These are phyloP conservation scores for Xylaria telfairii DNA, from an alignment of 495 filamentous ascomycete species.

Conservation along the genomic window DNA sequence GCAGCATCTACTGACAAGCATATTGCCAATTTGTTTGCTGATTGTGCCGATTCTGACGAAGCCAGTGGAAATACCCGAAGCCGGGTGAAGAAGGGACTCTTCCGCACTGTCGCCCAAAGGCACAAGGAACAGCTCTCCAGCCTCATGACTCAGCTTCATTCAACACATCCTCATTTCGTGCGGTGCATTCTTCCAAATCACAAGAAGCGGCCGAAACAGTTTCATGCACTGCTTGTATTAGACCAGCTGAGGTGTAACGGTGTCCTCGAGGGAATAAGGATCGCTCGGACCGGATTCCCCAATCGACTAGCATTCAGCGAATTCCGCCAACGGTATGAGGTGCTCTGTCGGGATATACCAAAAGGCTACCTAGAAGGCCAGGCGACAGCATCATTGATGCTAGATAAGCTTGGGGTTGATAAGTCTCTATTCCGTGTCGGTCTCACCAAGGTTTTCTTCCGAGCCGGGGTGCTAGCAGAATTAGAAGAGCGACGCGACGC, in stretches of 20 bases:
- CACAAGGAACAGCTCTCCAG: constrained; percentile 97
- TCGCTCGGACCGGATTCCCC: constrained; percentile 97
- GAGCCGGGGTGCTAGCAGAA: constrained; percentile 94
- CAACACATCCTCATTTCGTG: constrained; percentile 97
- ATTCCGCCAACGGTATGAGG: constrained; percentile 95
- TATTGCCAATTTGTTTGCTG: constrained; percentile 82
- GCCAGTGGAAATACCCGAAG: constrained; percentile 68
- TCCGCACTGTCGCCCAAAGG: constrained; percentile 94
- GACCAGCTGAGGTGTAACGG: constrained; percentile 98
- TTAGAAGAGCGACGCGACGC: constrained; percentile 94
- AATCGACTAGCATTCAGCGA: constrained; percentile 92
- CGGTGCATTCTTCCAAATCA: constrained; percentile 98
- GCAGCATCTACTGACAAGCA: constrained; percentile 82
- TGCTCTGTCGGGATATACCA: constrained; percentile 89
- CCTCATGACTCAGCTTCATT: constrained; percentile 93
- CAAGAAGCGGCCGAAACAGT: constrained; percentile 94
- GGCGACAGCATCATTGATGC: constrained; percentile 80
- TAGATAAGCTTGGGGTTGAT: constrained; percentile 88
- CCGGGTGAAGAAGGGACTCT: constrained; percentile 95
- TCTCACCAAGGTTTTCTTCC: constrained; percentile 97
- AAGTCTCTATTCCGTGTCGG: constrained; percentile 88
- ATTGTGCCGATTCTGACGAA: constrained; percentile 81
- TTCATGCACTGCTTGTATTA: constrained; percentile 85
- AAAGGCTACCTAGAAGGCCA: constrained; percentile 93
- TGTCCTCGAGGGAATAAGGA: constrained; percentile 97